Percentiles rank a stretch among this genome's conserved stretches.
Evolutionary conservation across 179 eudicot genomes (phyloP).

Genomic region (Beta lomatogona): DNA sequence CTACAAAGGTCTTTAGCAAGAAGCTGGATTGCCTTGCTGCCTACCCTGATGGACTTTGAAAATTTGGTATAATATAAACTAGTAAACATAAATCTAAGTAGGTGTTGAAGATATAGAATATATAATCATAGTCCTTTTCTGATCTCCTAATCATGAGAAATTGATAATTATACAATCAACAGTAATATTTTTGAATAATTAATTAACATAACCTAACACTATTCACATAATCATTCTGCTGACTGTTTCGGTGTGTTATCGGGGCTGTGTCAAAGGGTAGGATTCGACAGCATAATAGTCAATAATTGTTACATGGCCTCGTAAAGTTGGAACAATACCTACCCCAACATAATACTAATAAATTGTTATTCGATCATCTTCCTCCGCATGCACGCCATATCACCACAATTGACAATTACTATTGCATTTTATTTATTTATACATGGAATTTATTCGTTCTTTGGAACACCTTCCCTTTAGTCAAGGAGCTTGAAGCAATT

Average conservation of each 20-base stretch:
- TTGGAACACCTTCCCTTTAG: constrained; percentile 3
- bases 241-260: constrained; percentile 11
- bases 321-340: constrained; percentile 40
- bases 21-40: constrained; percentile 12
- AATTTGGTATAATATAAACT: background rate
- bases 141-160: constrained; percentile 23
- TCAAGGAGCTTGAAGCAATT: constrained; percentile 3
- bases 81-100: background rate
- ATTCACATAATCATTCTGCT: background rate
- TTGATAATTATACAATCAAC: constrained; percentile 9
- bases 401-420: background rate
- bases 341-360: constrained; percentile 13
- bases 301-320: constrained; percentile 37
- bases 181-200: background rate
- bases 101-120: background rate
- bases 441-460: constrained; percentile 9
- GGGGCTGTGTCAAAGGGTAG: background rate
- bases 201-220: background rate
- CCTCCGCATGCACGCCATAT: constrained; percentile 31
- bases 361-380: constrained; percentile 8
- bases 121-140: background rate
- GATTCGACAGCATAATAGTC: constrained; percentile 28
- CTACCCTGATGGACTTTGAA: constrained; percentile 29
- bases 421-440: background rate
- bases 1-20: constrained; percentile 15